Evolutionary conservation across 352 stramenopile genomes (phyloP).

Genomic region (Pythium rhizo-oryzae): DNA sequence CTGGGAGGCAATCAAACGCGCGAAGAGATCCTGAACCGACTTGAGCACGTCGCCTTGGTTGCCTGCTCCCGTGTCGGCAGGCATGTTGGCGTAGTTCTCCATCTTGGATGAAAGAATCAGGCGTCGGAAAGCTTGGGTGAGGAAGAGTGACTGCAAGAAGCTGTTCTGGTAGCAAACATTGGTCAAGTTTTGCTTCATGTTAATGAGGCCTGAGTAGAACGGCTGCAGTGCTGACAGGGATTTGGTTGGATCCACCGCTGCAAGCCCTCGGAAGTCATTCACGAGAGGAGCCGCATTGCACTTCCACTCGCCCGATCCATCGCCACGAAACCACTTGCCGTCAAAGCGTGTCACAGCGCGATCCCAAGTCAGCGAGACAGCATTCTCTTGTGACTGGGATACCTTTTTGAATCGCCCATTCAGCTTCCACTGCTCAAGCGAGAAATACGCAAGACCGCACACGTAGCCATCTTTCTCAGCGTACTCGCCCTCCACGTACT

Average conservation of each 20-base stretch:
- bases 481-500: slow-evolving; percentile 77
- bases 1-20: slow-evolving; percentile 71
- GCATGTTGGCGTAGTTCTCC: slow-evolving; percentile 41
- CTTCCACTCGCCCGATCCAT: slow-evolving; percentile 82
- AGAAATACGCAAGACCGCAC: slow-evolving; percentile 54
- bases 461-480: slow-evolving; percentile 70
- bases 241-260: slow-evolving; percentile 29
- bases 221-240: slow-evolving; percentile 44
- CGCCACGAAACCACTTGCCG: slow-evolving; percentile 87
- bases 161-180: slow-evolving; percentile 93
- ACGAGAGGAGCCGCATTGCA: slow-evolving; percentile 55
- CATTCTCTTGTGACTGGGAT: slow-evolving; percentile 71
- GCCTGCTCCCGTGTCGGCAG: slow-evolving; percentile 23
- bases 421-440: slow-evolving; percentile 53
- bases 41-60: slow-evolving; percentile 47
- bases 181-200: slow-evolving; percentile 90
- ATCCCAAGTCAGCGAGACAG: slow-evolving; percentile 72
- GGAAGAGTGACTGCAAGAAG: slow-evolving; percentile 87
- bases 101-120: slow-evolving; percentile 66
- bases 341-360: slow-evolving; percentile 58
- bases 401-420: slow-evolving; percentile 72
- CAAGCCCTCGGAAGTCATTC: slow-evolving; percentile 71
- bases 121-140: slow-evolving; percentile 82
- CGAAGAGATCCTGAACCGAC: slow-evolving; percentile 75
- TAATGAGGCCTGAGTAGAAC: slow-evolving; percentile 85